These are phyloP conservation scores for Millerozyma acaciae DNA, from an alignment of 805 yeast species.

Conservation along the genomic window DNA sequence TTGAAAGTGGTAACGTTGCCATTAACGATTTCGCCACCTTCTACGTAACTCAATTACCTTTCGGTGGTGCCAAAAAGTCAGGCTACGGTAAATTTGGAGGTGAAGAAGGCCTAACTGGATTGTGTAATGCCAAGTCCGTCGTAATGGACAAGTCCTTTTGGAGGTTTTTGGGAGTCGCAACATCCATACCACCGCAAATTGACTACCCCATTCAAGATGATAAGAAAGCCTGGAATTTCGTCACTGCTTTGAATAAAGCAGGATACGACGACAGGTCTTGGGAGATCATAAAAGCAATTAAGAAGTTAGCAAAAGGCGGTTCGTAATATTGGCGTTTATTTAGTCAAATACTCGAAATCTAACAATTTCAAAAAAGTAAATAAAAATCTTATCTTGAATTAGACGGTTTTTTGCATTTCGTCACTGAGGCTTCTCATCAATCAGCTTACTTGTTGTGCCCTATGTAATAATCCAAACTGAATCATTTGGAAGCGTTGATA, in stretches of 20 bases:
- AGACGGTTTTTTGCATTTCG: no score
- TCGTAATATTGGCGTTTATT: no score
- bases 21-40: slow-evolving; percentile 97
- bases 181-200: slow-evolving; percentile 80
- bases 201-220: slow-evolving; percentile 89
- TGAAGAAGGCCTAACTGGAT: slow-evolving; percentile 89
- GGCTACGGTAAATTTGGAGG: slow-evolving; percentile 99
- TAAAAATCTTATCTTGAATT: no score
- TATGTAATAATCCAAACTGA: background rate
- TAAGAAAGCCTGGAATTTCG: slow-evolving; percentile 84
- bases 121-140: slow-evolving; percentile 82
- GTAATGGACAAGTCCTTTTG: slow-evolving; percentile 81
- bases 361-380: no score
- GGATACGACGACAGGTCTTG: slow-evolving; percentile 77
- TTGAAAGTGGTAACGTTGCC: slow-evolving; percentile 89
- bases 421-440: background rate
- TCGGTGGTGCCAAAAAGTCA: slow-evolving; percentile 89
- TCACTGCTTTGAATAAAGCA: slow-evolving; percentile 72
- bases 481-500: slow-evolving; percentile 52
- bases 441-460: background rate
- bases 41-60: slow-evolving; percentile 93
- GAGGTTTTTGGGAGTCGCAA: slow-evolving; percentile 51
- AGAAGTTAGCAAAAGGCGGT: slow-evolving; percentile 36
- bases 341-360: no score
- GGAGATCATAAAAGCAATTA: slow-evolving; percentile 47